A percentile compares a stretch with the other conserved stretches of the same genome.
These are phyloP conservation scores for Aureobasidium sp. DNA, from an alignment of 2,329 filamentous ascomycete species.

Conservation along the genomic window DNA sequence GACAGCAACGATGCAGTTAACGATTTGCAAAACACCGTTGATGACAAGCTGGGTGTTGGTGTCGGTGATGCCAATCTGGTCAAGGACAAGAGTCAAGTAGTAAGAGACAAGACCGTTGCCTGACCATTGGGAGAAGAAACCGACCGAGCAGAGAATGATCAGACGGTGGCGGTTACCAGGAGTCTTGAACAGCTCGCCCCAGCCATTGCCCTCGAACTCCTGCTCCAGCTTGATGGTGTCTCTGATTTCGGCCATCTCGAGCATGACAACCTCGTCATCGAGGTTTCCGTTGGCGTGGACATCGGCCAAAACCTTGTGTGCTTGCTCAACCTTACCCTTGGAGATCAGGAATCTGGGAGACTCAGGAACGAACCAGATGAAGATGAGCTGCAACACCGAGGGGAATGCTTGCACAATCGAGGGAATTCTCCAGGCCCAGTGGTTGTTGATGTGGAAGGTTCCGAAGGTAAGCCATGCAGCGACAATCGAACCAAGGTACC, in stretches of 20 bases:
- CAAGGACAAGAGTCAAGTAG: slow-evolving; percentile 31
- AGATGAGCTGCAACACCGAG: slow-evolving; percentile 35
- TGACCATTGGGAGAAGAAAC: slow-evolving; percentile 53
- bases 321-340: slow-evolving; percentile 45
- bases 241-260: slow-evolving; percentile 46
- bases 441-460: slow-evolving; percentile 17
- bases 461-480: slow-evolving; percentile 21
- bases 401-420: slow-evolving; percentile 20
- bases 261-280: slow-evolving; percentile 39
- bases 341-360: slow-evolving; percentile 50
- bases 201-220: slow-evolving; percentile 40
- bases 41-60: slow-evolving; percentile 34
- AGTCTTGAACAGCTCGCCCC: slow-evolving; percentile 42
- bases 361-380: slow-evolving; percentile 50
- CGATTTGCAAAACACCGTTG: slow-evolving; percentile 50
- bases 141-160: slow-evolving; percentile 47
- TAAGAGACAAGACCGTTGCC: slow-evolving; percentile 46
- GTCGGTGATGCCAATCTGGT: slow-evolving; percentile 31
- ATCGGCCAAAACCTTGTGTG: slow-evolving; percentile 44
- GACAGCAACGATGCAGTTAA: slow-evolving; percentile 52
- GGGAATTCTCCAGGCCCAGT: slow-evolving; percentile 22
- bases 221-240: slow-evolving; percentile 42
- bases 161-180: slow-evolving; percentile 49
- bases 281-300: slow-evolving; percentile 45
- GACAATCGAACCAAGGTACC: slow-evolving; percentile 21